Percentiles rank a stretch among this genome's conserved stretches.
phyloP scores from a whole-genome alignment of 164 flowering plant species.

The Amborella trichopoda region DNA sequence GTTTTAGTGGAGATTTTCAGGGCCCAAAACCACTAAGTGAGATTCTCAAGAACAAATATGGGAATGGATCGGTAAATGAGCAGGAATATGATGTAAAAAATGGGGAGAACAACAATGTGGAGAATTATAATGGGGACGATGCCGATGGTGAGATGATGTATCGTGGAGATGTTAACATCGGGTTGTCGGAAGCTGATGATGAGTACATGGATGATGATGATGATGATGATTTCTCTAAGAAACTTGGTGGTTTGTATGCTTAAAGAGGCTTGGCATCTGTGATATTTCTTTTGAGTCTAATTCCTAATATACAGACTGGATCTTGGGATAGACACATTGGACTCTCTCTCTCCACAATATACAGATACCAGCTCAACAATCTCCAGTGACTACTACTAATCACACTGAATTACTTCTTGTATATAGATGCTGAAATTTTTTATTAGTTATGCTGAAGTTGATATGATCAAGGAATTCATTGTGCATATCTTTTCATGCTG shows the following conservation, averaged over 20 bases:
- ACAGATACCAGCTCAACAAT: no score
- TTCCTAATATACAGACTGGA: no score
- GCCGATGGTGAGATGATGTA: constrained; percentile 4
- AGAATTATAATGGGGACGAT: background rate
- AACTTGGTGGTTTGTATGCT: constrained; percentile 12
- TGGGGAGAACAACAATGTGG: background rate
- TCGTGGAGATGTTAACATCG: constrained; percentile 2
- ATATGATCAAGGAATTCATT: no score
- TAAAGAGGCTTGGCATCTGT: no score
- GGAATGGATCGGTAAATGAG: constrained; percentile 5
- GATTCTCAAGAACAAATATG: constrained; percentile 34
- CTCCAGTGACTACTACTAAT: no score
- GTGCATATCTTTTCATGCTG: no score
- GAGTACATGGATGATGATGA: constrained; percentile 8
- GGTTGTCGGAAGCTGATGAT: background rate
- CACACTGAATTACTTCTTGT: no score
- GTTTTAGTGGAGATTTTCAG: constrained; percentile 19
- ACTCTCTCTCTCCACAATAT: no score
- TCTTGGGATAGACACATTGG: no score
- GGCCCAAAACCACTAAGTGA: constrained; percentile 52
- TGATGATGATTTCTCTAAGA: constrained; percentile 10
- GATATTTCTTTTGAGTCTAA: no score
- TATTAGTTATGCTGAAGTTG: no score
- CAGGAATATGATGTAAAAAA: background rate
- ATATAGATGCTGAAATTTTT: no score